phyloP scores from a whole-genome alignment of 2,329 filamentous ascomycete species.

The Ciborinia camelliae region DNA sequence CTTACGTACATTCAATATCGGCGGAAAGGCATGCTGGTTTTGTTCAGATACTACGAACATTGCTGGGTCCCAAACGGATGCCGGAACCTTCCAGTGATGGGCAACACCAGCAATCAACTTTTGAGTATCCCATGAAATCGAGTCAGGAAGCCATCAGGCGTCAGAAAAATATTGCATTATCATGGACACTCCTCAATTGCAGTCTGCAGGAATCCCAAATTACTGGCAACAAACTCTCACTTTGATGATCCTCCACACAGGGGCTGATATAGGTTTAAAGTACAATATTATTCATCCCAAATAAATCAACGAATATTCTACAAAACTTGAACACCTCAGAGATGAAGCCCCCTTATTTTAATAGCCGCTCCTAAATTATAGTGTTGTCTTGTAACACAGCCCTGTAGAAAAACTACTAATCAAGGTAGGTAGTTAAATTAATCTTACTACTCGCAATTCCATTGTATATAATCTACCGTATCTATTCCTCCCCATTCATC shows the following conservation, averaged over 20 bases:
- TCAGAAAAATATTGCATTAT: background rate
- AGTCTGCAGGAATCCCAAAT: background rate
- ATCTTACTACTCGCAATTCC: too few species aligned
- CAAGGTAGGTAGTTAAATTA: too few species aligned
- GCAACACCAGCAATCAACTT: too few species aligned
- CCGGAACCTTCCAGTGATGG: background rate
- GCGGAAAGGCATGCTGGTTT: constrained; percentile 2
- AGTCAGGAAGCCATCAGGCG: background rate
- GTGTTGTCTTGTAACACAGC: background rate
- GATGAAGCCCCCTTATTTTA: background rate
- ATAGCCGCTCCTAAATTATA: background rate
- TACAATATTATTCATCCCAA: background rate
- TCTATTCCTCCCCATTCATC: background rate
- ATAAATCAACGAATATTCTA: background rate
- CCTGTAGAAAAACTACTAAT: background rate
- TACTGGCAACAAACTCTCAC: too few species aligned
- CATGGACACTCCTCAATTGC: too few species aligned
- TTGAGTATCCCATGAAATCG: too few species aligned
- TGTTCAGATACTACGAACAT: background rate
- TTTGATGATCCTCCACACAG: background rate
- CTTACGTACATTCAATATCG: background rate
- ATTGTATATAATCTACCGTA: too few species aligned
- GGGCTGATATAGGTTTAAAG: background rate
- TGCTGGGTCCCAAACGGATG: background rate
- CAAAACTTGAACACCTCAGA: background rate